Percentiles rank a stretch among this genome's conserved stretches.
Conservation (phyloP, 495 filamentous ascomycete genomes). For the Amniculicola lignicola region DNA sequence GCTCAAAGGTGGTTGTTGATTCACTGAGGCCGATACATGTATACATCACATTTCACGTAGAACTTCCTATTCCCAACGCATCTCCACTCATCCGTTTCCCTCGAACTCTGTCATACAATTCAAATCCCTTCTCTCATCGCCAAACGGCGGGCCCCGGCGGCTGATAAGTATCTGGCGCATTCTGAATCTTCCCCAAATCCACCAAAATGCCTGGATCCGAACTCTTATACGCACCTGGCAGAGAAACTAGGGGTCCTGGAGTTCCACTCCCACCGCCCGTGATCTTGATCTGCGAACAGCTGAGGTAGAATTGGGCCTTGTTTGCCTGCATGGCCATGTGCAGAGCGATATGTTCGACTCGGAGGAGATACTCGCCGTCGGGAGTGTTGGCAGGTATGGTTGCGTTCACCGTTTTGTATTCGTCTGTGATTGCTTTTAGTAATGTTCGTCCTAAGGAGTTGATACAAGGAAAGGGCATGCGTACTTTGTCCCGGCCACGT, state of each 20-base stretch:
- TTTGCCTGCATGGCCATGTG: constrained; percentile 39
- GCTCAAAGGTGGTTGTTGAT: no score
- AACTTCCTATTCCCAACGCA: no score
- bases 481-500: constrained; percentile 32
- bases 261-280: constrained; percentile 35
- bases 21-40: no score
- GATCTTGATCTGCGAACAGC: constrained; percentile 35
- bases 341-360: constrained; percentile 60
- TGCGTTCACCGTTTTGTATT: constrained; percentile 35
- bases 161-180: constrained; percentile 17
- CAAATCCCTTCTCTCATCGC: no score
- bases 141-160: constrained; percentile 35
- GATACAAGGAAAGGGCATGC: not conserved
- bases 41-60: no score
- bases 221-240: constrained; percentile 33
- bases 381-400: constrained; percentile 55
- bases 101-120: no score
- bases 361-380: constrained; percentile 60
- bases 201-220: constrained; percentile 33
- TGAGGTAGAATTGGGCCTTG: constrained; percentile 37
- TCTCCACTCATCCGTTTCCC: no score
- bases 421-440: constrained; percentile 3
- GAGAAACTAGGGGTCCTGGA: constrained; percentile 26
- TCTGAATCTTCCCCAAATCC: constrained; percentile 12
- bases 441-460: no score